Evolutionary conservation across 2,329 filamentous ascomycete species (phyloP).

Genomic region (Trichoderma endophyticum): DNA sequence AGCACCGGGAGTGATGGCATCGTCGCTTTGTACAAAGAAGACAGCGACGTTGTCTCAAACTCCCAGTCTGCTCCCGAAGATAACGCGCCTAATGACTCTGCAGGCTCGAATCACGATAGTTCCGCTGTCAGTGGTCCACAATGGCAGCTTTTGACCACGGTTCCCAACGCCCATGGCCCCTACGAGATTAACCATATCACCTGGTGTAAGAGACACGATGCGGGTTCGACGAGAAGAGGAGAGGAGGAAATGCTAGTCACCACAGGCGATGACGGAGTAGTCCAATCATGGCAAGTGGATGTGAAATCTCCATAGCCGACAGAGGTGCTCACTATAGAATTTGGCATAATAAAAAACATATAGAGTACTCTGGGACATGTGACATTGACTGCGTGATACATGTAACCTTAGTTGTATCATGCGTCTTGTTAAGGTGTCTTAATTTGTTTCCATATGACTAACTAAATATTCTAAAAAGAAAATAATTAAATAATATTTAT

Average conservation of each 20-base stretch:
- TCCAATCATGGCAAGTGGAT: slow-evolving; percentile 74
- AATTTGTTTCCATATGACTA: no score
- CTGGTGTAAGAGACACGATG: slow-evolving; percentile 80
- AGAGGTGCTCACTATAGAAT: not conserved
- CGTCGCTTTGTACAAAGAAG: slow-evolving; percentile 75
- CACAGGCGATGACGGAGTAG: slow-evolving; percentile 87
- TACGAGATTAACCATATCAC: slow-evolving; percentile 92
- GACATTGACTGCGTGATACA: not conserved
- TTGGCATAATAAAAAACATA: not conserved
- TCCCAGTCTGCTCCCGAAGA: slow-evolving; percentile 20
- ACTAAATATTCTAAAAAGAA: no score
- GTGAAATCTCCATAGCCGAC: not conserved
- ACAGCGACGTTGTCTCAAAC: slow-evolving; percentile 19
- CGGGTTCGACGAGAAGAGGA: slow-evolving; percentile 50
- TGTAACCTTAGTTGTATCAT: no score
- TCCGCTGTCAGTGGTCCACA: not conserved
- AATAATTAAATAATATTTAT: no score
- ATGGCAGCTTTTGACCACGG: slow-evolving; percentile 70
- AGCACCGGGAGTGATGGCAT: slow-evolving; percentile 85
- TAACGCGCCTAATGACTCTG: slow-evolving; percentile 27
- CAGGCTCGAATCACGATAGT: not conserved
- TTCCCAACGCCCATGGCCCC: slow-evolving; percentile 77
- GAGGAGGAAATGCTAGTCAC: slow-evolving; percentile 83
- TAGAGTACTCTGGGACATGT: not conserved
- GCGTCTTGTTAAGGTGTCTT: no score